Evolutionary conservation across 495 filamentous ascomycete genomes (phyloP).

Genomic region (Trichoderma reesei): DNA sequence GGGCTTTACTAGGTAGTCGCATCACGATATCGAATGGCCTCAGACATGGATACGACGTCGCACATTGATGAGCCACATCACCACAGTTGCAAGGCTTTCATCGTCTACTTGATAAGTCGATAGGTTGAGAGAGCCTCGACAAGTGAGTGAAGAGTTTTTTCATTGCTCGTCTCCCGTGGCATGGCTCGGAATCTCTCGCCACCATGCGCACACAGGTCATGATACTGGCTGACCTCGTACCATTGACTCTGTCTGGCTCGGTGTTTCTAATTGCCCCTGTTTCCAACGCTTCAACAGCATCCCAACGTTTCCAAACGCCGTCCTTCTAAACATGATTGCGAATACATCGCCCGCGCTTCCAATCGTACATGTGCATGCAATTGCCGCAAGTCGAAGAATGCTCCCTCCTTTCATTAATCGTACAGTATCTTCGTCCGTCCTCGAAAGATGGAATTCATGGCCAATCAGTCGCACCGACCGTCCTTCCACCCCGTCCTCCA

Average conservation of each 20-base stretch:
- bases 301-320: neutral
- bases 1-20: too few relatives aligned
- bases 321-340: neutral
- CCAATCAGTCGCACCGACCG: constrained; percentile 47
- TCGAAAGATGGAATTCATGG: neutral
- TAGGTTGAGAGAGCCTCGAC: neutral
- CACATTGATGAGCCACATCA: neutral
- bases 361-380: constrained; percentile 7
- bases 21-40: too few relatives aligned
- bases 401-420: neutral
- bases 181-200: neutral
- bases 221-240: neutral
- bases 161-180: neutral
- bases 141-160: neutral
- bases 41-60: too few relatives aligned
- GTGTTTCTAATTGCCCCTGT: neutral
- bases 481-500: constrained; percentile 93
- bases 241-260: neutral
- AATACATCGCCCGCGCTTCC: neutral
- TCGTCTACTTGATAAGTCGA: neutral
- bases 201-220: constrained; percentile 2
- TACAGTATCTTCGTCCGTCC: neutral
- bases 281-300: neutral
- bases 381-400: too few relatives aligned
- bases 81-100: neutral